Conservation (phyloP, 352 stramenopile species). For the Phytophthora constricta region DNA sequence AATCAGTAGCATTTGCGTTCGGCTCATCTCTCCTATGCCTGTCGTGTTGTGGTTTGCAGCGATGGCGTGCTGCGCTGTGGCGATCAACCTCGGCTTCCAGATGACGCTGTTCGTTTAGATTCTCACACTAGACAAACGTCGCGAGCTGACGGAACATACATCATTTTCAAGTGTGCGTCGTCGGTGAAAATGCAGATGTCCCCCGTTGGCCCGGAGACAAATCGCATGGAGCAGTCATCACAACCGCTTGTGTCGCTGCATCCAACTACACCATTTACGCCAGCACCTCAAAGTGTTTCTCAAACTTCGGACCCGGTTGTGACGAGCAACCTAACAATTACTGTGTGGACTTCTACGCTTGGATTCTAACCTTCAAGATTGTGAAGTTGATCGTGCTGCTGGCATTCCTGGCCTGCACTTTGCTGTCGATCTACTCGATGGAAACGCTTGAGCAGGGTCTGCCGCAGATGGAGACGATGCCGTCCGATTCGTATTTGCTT, state of each 20-base stretch:
- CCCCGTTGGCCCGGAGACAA: constrained; percentile 18
- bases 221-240: constrained; percentile 20
- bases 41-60: constrained; percentile 74
- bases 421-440: constrained; percentile 63
- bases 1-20: constrained; percentile 63
- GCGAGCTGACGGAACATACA: constrained; percentile 59
- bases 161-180: constrained; percentile 50
- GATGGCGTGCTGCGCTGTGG: constrained; percentile 60
- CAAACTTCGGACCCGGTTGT: constrained; percentile 19
- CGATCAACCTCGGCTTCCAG: constrained; percentile 67
- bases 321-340: constrained; percentile 38
- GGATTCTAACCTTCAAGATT: constrained; percentile 48
- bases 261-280: constrained; percentile 33
- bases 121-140: constrained; percentile 67
- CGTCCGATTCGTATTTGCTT: constrained; percentile 72
- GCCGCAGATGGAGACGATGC: constrained; percentile 67
- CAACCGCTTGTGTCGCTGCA: constrained; percentile 36
- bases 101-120: constrained; percentile 72
- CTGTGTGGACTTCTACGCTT: constrained; percentile 55
- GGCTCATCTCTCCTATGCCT: constrained; percentile 70
- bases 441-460: constrained; percentile 62
- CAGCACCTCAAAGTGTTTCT: constrained; percentile 17
- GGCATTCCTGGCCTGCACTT: constrained; percentile 50
- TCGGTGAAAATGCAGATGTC: constrained; percentile 17
- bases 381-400: constrained; percentile 63